Base-by-base conservation (phyloP, 2,329 filamentous ascomycete genomes). In the Aspergillus latus region DNA sequence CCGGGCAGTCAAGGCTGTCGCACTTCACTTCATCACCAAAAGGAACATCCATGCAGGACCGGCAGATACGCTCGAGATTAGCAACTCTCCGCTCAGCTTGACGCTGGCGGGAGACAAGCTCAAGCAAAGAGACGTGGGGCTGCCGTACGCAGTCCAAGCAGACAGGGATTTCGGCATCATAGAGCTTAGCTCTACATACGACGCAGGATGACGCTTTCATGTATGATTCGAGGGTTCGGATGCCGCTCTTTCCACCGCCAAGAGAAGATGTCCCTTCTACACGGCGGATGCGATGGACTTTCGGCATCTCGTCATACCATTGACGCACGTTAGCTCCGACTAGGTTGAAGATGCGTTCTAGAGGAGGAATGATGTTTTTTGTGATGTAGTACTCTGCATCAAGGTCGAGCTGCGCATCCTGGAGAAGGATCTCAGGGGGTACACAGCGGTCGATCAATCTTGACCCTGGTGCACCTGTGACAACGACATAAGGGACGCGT, bases 241-340 rank as follows among this genome's bases (percentile, higher is more conserved):
- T 87, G 64, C 75, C 75, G 64, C 63, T 64, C 68, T 66, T 55
- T 70, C 68, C 46, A 69, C 67, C 45, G 67, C 52, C 36, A 30
- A 64, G 16, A 7, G 57, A 71, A 42, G 54, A 71, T 59, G 68
- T 65, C 7, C 68, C 68, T 56, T 82, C 80, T n/a, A 90, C 75
- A 53, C 83, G 84, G 29, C 87, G 83, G 45, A 93, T 84, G 7
- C 88, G 86, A 68, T 92, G 89, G 16, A 94, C 81, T 71, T 95
- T 96, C 45, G 93, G 93, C 91, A 97, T 95, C 74, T 97, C 92
- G 61, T 96, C 91, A 68, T 92, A 97, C 94, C 94, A 99, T 57
- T 85, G 83, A 15, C 89, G 80, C 0, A 97, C 89, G 69, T 94
- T 96, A 32, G 92, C 94, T 5, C 94, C 94, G 2, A 97, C 89